Conservation (phyloP, 352 stramenopile species). For the Phytophthora cajani region DNA sequence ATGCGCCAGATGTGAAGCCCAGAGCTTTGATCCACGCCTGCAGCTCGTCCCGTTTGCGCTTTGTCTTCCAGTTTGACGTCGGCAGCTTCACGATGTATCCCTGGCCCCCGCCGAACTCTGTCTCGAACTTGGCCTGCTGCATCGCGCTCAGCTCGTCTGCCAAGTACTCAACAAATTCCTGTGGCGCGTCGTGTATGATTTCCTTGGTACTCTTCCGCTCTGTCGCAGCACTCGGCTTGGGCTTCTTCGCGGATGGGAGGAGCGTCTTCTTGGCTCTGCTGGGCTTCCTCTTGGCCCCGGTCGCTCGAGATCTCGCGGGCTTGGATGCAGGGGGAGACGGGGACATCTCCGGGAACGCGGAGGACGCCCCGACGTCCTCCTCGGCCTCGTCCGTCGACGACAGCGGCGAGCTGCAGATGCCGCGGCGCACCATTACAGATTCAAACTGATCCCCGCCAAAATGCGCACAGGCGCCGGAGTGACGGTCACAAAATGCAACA, state of each 20-base stretch:
- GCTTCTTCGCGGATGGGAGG: conserved; percentile 24
- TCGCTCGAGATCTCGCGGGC: conserved; percentile 13
- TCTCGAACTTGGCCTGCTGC: conserved; percentile 54
- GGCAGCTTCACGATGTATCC: conserved; percentile 66
- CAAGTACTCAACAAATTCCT: conserved; percentile 66
- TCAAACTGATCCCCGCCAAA: conserved; percentile 6
- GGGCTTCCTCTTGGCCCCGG: conserved; percentile 18
- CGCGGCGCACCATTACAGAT: conserved; percentile 12
- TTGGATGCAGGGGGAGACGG: conserved; percentile 21
- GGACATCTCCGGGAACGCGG: conserved; percentile 18
- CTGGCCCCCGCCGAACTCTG: conserved; percentile 61
- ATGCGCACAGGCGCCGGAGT: conserved; percentile 13
- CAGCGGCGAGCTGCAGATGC: conserved; percentile 57
- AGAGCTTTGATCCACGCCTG: conserved; percentile 54
- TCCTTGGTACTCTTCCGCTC: conserved; percentile 46
- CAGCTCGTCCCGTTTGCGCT: conserved; percentile 32
- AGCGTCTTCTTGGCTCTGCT: conserved; percentile 8
- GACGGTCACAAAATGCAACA: conserved; percentile 14
- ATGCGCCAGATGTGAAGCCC: conserved; percentile 54
- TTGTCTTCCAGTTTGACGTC: conserved; percentile 30
- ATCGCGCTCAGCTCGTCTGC: conserved; percentile 51
- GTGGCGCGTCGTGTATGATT: conserved; percentile 49
- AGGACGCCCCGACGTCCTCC: neutral
- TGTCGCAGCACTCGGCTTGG: conserved; percentile 11
- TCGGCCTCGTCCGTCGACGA: conserved; percentile 56